Percentiles rank a stretch among this genome's conserved stretches.
These are phyloP conservation scores for Rhizoclosmatium globosum DNA, from an alignment of 192 early-diverging fungal species.

Conservation along the genomic window DNA sequence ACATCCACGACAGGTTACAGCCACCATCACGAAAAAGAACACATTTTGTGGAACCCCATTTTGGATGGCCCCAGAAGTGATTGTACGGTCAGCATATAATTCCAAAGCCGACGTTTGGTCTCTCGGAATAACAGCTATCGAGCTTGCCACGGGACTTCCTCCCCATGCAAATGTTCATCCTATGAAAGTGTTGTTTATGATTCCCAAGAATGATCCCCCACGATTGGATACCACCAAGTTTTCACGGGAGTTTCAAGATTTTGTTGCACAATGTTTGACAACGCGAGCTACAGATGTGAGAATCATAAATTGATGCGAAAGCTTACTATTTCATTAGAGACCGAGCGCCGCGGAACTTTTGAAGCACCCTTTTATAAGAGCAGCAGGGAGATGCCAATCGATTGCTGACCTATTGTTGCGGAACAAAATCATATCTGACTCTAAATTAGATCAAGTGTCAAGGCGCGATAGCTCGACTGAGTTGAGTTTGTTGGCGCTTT, in stretches of 20 bases:
- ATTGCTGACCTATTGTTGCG: neutral
- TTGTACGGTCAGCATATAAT: constrained; percentile 26
- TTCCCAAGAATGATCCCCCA: constrained; percentile 90
- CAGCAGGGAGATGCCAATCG: constrained; percentile 58
- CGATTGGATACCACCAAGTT: constrained; percentile 72
- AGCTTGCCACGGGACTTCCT: constrained; percentile 78
- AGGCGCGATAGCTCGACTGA: too few species aligned
- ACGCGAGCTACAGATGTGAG: constrained; percentile 50
- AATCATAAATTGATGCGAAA: neutral
- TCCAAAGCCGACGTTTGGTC: constrained; percentile 93
- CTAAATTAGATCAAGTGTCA: neutral
- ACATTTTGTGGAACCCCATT: constrained; percentile 98
- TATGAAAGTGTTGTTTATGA: constrained; percentile 80
- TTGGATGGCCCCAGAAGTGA: constrained; percentile 46
- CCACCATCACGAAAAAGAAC: constrained; percentile 91
- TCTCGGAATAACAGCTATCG: constrained; percentile 96
- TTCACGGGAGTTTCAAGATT: constrained; percentile 87
- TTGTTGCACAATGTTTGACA: constrained; percentile 81
- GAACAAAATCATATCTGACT: neutral
- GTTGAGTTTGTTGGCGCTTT: too few species aligned
- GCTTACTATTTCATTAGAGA: constrained; percentile 57
- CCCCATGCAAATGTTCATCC: constrained; percentile 45
- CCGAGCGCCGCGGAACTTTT: constrained; percentile 88
- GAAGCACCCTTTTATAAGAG: constrained; percentile 85
- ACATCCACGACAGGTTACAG: constrained; percentile 63